These are phyloP conservation scores for Thraustochytrium sp. DNA, from an alignment of 352 stramenopile genomes.

Conservation along the genomic window DNA sequence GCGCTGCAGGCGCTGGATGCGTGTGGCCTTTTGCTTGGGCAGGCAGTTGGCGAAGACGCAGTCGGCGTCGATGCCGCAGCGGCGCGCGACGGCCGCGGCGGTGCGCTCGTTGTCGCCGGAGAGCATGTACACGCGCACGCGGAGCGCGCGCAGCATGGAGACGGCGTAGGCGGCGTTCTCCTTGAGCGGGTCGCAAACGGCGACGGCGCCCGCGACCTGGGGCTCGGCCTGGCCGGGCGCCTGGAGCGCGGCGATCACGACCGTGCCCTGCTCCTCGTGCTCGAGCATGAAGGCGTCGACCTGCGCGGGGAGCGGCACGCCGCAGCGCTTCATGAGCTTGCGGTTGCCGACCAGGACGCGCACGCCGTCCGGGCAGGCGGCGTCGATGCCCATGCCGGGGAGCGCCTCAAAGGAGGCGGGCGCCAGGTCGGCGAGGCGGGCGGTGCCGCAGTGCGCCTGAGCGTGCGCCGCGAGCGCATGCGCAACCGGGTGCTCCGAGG, in stretches of 20 bases:
- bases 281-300: conserved; percentile 19
- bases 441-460: conserved; percentile 52
- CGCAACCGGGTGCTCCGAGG: conserved; percentile 87
- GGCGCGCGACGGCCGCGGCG: conserved; percentile 71
- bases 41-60: conserved; percentile 82
- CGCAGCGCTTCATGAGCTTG: conserved; percentile 20
- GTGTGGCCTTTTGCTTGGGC: conserved; percentile 78
- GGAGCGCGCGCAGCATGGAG: conserved; percentile 70
- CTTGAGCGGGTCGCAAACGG: conserved; percentile 68
- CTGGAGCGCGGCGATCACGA: conserved; percentile 73
- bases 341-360: conserved; percentile 34
- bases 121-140: conserved; percentile 83
- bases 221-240: conserved; percentile 68
- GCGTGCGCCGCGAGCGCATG: conserved; percentile 79
- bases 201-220: conserved; percentile 62
- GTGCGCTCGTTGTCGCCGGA: conserved; percentile 84
- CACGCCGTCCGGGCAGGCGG: not conserved
- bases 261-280: conserved; percentile 60
- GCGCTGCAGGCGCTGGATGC: conserved; percentile 76
- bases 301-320: not conserved
- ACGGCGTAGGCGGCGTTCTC: conserved; percentile 70
- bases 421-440: not conserved
- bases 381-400: conserved; percentile 42
- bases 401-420: conserved; percentile 10
- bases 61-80: conserved; percentile 67